These are phyloP conservation scores for Boletus calvinii DNA, from an alignment of 1,284 basidiomycete genomes.

Conservation along the genomic window DNA sequence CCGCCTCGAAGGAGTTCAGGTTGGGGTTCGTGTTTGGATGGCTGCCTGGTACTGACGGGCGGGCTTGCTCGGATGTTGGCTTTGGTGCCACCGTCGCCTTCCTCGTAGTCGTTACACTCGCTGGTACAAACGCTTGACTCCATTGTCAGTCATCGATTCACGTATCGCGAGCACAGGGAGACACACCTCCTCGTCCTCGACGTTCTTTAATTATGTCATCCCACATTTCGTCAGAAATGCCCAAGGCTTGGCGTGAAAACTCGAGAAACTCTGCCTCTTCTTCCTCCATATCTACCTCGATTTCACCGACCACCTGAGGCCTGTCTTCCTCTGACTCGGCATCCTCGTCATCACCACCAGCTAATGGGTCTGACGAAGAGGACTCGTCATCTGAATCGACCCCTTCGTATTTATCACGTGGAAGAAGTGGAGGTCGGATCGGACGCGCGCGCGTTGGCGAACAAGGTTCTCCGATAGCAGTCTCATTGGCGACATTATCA, in stretches of 20 bases:
- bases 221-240: slow-evolving; percentile 85
- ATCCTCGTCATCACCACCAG: slow-evolving; percentile 51
- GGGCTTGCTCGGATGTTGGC: slow-evolving; percentile 8
- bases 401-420: slow-evolving; percentile 80
- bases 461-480: slow-evolving; percentile 5
- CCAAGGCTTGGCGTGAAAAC: slow-evolving; percentile 87
- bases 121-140: slow-evolving; percentile 65
- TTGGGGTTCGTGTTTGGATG: slow-evolving; percentile 56
- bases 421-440: slow-evolving; percentile 73
- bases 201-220: slow-evolving; percentile 76
- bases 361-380: slow-evolving; percentile 33
- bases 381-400: slow-evolving; percentile 84
- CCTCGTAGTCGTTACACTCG: slow-evolving; percentile 33
- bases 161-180: background rate
- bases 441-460: slow-evolving; percentile 17
- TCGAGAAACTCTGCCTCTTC: slow-evolving; percentile 92
- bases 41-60: slow-evolving; percentile 32
- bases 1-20: slow-evolving; percentile 88
- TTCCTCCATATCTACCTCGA: slow-evolving; percentile 84
- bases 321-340: slow-evolving; percentile 72
- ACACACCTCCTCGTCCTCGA: slow-evolving; percentile 70
- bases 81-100: slow-evolving; percentile 5
- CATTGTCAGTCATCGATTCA: slow-evolving; percentile 6
- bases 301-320: slow-evolving; percentile 76
- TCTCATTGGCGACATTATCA: slow-evolving; percentile 8